These are phyloP conservation scores for Colletotrichum destructivum DNA, from an alignment of 2,329 filamentous ascomycete species.

Conservation along the genomic window DNA sequence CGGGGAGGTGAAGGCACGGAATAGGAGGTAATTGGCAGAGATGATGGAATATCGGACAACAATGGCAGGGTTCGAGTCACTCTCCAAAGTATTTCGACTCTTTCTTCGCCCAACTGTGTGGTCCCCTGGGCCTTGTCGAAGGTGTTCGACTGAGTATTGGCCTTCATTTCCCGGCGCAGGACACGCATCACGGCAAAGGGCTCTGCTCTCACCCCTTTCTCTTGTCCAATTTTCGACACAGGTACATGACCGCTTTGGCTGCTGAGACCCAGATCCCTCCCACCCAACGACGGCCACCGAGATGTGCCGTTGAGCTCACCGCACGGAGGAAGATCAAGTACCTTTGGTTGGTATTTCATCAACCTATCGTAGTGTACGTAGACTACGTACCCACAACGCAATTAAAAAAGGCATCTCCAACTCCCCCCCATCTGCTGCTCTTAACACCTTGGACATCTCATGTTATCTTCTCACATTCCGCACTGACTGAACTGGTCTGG, in stretches of 20 bases:
- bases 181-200: not conserved
- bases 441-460: not conserved
- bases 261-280: not conserved
- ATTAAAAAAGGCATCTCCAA: no score
- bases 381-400: conserved; percentile 18
- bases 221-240: conserved; percentile 5
- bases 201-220: not conserved
- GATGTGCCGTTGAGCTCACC: conserved; percentile 8
- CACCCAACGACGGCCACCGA: not conserved
- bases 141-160: not conserved
- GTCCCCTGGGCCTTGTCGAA: conserved; percentile 4
- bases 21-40: not conserved
- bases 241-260: not conserved
- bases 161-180: conserved; percentile 14
- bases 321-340: not conserved
- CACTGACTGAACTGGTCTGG: no score
- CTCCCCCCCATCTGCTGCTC: not conserved
- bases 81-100: no score
- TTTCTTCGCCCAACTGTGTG: not conserved
- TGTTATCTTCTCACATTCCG: not conserved
- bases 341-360: no score
- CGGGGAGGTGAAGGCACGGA: not conserved
- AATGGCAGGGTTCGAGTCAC: not conserved
- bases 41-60: not conserved
- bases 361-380: no score